These are phyloP conservation scores for Whalleya microplaca DNA, from an alignment of 2,329 filamentous ascomycete genomes.

Conservation along the genomic window DNA sequence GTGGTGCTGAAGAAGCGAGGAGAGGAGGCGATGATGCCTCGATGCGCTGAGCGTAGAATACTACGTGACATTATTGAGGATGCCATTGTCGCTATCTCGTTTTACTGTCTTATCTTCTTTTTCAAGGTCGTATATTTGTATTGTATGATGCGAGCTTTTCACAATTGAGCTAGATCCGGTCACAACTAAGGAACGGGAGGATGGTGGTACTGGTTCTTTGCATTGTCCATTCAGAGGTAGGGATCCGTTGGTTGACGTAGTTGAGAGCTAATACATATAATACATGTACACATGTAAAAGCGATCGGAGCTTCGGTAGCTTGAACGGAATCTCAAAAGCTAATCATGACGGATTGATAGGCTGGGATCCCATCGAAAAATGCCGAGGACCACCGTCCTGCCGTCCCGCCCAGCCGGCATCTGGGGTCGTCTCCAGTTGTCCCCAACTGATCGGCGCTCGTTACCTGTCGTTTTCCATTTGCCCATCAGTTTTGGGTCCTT, in stretches of 20 bases:
- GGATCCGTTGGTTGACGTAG: constrained; percentile 32
- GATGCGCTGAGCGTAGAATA: constrained; percentile 30
- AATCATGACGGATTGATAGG: not conserved
- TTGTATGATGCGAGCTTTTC: not conserved
- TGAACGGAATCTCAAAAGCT: too few relatives aligned
- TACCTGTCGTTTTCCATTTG: not conserved
- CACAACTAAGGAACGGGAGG: too few relatives aligned
- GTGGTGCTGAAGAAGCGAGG: constrained; percentile 16
- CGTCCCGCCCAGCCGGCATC: constrained; percentile 7
- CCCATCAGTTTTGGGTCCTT: too few relatives aligned
- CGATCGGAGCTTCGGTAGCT: constrained; percentile 3
- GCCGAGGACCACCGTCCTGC: constrained; percentile 18
- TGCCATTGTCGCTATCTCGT: constrained; percentile 23
- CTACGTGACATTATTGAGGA: constrained; percentile 22
- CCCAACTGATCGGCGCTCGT: not conserved
- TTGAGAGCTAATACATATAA: too few relatives aligned
- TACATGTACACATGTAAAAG: too few relatives aligned
- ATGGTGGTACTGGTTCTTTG: not conserved
- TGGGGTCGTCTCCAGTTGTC: constrained; percentile 2
- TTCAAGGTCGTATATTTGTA: not conserved
- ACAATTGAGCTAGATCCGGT: not conserved
- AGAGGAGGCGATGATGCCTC: constrained; percentile 2
- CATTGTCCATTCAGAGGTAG: not conserved
- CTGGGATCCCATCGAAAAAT: constrained; percentile 18
- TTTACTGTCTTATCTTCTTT: not conserved